Base-by-base conservation (phyloP, 2,329 filamentous ascomycete genomes). In the Pseudofabraea citricarpa region DNA sequence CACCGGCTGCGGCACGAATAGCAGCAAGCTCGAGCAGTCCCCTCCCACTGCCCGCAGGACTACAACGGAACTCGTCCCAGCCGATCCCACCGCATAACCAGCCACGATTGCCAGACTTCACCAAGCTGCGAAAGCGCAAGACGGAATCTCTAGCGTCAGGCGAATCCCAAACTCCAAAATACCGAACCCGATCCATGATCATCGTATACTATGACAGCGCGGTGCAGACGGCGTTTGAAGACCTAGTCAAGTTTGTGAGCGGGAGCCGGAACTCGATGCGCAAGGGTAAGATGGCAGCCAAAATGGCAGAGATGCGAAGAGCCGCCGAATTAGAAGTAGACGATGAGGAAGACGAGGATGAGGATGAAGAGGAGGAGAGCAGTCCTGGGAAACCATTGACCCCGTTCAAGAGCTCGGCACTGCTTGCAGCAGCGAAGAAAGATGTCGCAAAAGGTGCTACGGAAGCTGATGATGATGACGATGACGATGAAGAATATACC, bases 141-240 rank as follows among this genome's bases (percentile, higher is more conserved):
- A 60, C 60, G 3, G 59, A 55, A 19, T 62, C 59, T 21, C 43
- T 62, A 19, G 56, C 55, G 3, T 61, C 59, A 2, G 53, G 47
- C 8, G 56, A 56, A 29, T 57, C 57, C 2, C n/a, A 48, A 15
- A 47, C 43, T 7, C 54, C 58, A 7, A 61, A 61, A 49, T 85
- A 85, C 60, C 81, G 86, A 43, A 81, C 81, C 3, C 79, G 85
- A 52, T 83, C 75, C 45, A 85, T 88, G 73, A 83, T 91, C 36
- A 83, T 93, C 31, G 86, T 96, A n/a, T 90, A 89, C 64, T 96
- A 96, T 61, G 90, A 96, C 60, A 87, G 85, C 53, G 83, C 88
- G 49, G 83, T 94, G 3, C 90, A 96, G 60, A 80, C 80, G 40
- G 81, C 84, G 29, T 89, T 96, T 52, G 90, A 95, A 56, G 75